Base-by-base conservation (phyloP, 2,329 filamentous ascomycete genomes). In the Fusarium verrucosum region DNA sequence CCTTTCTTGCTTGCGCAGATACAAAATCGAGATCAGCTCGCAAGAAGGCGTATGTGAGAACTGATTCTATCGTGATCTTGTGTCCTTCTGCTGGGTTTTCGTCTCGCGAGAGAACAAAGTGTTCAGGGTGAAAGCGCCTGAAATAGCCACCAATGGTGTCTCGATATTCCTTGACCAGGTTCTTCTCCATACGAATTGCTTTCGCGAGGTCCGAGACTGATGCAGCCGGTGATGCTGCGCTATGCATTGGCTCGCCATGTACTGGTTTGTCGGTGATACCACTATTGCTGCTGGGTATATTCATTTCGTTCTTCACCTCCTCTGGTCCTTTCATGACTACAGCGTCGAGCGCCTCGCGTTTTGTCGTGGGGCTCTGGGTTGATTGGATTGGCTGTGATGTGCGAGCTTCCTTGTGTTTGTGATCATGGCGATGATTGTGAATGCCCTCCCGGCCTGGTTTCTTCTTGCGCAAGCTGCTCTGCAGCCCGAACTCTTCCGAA, bases 11-110 rank as follows among this genome's bases (percentile, higher is more conserved):
- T 77, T 98, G 94, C 1, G 92, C 93, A 7, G 90, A 87, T 51
- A 98, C 89, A 72, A 99, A 99, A 77, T 98, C 94, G 47, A 97
- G 87, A 75, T 99, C 95, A 30, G 94, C 93, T 69, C 92, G 91
- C 44, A 99, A 83, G 72, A 99, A 99, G 20, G 94, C 92, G 77
- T 98, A 98, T 58, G 91, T 91, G 50, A 99, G 82, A 32, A 96
- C 87, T 1, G 91, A 87, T 73, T 94, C 90, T 60, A 94, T 85
- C 14, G 87, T 87, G 32, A 89, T 82, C 14, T 83, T 14, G 73
- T 71, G 35, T 74, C 71, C 28, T 76, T 73, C 23, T 71, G 22
- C 68, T 5, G 68, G 43, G 7, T 65, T 60, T 13, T 75, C 70
- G 20, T 75, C 71, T 17, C 72, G 70, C 13, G 79, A 76, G 14